A percentile compares a stretch with the other conserved stretches of the same genome.
Conservation (phyloP, 2,329 filamentous ascomycete species). For the Epichloe coenophiala region DNA sequence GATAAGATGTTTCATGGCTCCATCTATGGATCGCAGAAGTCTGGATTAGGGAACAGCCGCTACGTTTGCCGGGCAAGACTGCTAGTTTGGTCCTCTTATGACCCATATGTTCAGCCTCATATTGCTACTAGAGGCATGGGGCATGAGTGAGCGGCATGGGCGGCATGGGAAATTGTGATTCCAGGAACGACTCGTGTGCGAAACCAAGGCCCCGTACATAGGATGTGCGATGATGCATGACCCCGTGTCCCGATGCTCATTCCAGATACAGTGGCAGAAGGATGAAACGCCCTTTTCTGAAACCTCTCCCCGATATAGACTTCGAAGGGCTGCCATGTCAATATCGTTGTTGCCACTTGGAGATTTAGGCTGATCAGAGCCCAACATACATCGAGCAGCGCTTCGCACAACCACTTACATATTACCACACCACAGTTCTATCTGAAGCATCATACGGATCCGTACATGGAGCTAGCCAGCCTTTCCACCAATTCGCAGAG, state of each 20-base stretch:
- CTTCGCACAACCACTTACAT: background rate
- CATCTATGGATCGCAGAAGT: background rate
- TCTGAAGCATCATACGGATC: background rate
- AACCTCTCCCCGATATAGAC: background rate
- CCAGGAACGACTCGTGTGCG: background rate
- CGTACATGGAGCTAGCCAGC: background rate
- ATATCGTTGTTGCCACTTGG: background rate
- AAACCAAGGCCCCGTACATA: too few relatives aligned
- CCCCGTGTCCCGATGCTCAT: background rate
- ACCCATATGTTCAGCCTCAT: background rate
- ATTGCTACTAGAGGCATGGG: slow-evolving; percentile 5
- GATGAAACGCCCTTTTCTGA: background rate
- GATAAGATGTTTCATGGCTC: background rate
- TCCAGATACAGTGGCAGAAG: background rate
- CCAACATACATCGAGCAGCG: background rate
- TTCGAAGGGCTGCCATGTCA: background rate
- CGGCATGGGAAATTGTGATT: background rate
- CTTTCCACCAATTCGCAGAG: background rate
- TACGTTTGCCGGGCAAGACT: background rate
- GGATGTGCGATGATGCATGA: background rate
- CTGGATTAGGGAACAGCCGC: background rate
- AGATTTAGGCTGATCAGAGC: background rate
- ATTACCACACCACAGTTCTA: background rate
- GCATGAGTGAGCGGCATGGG: slow-evolving; percentile 6
- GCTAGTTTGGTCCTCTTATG: background rate